Percentiles rank a stretch among this genome's conserved stretches.
These are phyloP conservation scores for Globisporangium heterothallicum DNA, from an alignment of 352 stramenopile species.

Conservation along the genomic window DNA sequence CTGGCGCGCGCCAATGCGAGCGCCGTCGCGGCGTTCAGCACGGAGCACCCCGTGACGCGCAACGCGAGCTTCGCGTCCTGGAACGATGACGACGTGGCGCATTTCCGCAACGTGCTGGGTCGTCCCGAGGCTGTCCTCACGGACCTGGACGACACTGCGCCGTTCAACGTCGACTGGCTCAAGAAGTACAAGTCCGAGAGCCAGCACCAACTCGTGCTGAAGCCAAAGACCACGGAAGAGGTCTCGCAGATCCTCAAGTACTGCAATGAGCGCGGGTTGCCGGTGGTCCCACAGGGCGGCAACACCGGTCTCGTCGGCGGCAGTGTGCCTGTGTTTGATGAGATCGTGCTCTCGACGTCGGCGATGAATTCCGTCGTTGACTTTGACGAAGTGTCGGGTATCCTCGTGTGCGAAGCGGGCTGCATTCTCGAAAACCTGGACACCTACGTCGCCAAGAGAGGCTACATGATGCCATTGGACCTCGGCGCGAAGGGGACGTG, in stretches of 20 bases:
- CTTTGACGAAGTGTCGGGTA: slow-evolving; percentile 85
- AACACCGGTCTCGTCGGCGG: slow-evolving; percentile 97
- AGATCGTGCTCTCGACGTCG: slow-evolving; percentile 92
- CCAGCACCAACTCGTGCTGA: slow-evolving; percentile 74
- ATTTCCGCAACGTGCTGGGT: slow-evolving; percentile 57
- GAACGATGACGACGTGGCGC: slow-evolving; percentile 52
- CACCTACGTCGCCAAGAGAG: slow-evolving; percentile 73
- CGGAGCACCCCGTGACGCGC: slow-evolving; percentile 22
- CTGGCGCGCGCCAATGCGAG: slow-evolving; percentile 1
- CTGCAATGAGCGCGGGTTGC: slow-evolving; percentile 86
- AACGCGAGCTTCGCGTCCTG: slow-evolving; percentile 47
- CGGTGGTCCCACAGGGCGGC: slow-evolving; percentile 93
- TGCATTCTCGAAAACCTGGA: slow-evolving; percentile 94
- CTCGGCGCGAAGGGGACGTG: slow-evolving; percentile 97
- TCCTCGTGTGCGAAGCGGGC: slow-evolving; percentile 87
- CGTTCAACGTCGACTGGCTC: slow-evolving; percentile 81
- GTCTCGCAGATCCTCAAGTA: slow-evolving; percentile 89
- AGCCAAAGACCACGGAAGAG: slow-evolving; percentile 83
- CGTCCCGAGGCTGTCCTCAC: slow-evolving; percentile 59
- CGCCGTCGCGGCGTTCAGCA: slow-evolving; percentile 16
- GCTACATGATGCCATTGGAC: slow-evolving; percentile 93
- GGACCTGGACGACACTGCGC: slow-evolving; percentile 53
- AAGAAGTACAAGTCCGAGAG: slow-evolving; percentile 75
- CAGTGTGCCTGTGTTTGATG: slow-evolving; percentile 83
- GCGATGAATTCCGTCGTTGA: slow-evolving; percentile 90